Evolutionary conservation across 768 basidiomycete genomes (phyloP), one percentile per base, ranked within the genome.

Genomic region (Artomyces pyxidatus): DNA sequence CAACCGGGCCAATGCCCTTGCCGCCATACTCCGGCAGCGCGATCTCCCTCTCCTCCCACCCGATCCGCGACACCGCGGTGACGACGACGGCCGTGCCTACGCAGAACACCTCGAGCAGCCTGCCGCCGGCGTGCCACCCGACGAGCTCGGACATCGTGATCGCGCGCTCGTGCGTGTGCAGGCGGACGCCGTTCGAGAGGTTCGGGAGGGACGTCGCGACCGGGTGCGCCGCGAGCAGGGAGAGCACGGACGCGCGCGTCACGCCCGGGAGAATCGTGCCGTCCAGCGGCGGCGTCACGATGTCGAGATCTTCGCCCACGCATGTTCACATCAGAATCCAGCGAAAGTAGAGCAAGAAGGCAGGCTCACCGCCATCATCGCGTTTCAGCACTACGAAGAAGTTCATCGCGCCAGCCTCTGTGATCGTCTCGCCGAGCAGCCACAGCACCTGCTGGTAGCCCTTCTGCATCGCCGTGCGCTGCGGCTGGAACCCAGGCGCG

Each of bases 181-280:
- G 50, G 16, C 64, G 65, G 29, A 65, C 42, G 68, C 82, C 48
- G 57, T 73, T 61, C 8, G 80, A 70, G 42, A 73, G 55, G 43
- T 70, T 68, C 5, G 65, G 67, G 48, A 78, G 65, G 44, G 51
- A 48, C 41, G 54, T 60, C 29, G 65, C 64, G 12, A 52, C 74
- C 0, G 71, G 68, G 54, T 89, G 88, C 8, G 80, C 81, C 14
- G 77, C 68, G 4, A 80, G 77, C 38, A 97, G 81, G 0, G 72
- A 59, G 32, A 96, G 76, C 37, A 88, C 81, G 23, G 89, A 92
- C 59, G 87, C 85, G 53, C 94, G 82, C 6, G 93, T 96, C 22
- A 97, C 81, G 39, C 94, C 91, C 2, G 93, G 92, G 2, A 98
- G 78, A 59, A 97, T 90, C 67, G 89, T 85, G 43, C 93, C 92